Percentiles rank a stretch among this genome's conserved stretches.
phyloP scores from a whole-genome alignment of 2,329 filamentous ascomycete genomes.

The Cadophora sp. region DNA sequence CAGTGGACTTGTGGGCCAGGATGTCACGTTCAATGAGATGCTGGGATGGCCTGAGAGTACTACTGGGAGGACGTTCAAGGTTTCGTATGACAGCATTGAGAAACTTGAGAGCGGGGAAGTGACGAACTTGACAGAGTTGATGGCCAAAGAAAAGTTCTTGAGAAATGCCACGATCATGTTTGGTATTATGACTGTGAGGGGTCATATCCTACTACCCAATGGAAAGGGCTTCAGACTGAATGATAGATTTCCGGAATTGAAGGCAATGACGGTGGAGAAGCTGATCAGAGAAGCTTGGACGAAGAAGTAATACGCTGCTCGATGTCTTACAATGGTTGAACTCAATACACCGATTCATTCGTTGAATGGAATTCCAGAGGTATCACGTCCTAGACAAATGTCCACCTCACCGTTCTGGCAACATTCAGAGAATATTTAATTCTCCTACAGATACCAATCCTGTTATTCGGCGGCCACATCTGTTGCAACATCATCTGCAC shows the following conservation, averaged over 20 bases:
- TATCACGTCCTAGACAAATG: no score
- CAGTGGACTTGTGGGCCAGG: background rate
- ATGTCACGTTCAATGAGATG: slow-evolving; percentile 6
- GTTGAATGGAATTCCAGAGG: no score
- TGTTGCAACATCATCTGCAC: no score
- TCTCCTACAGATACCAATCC: no score
- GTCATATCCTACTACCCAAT: background rate
- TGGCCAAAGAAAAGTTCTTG: background rate
- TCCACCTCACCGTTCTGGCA: no score
- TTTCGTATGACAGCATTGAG: slow-evolving; percentile 4
- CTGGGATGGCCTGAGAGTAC: background rate
- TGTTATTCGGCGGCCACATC: no score
- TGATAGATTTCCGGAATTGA: slow-evolving; percentile 3
- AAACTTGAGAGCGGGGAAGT: background rate
- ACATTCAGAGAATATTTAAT: no score
- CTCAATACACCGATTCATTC: no score
- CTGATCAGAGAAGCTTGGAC: background rate
- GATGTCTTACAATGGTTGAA: background rate
- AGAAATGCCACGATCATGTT: slow-evolving; percentile 3
- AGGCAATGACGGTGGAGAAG: background rate
- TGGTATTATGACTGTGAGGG: slow-evolving; percentile 2
- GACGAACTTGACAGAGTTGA: background rate
- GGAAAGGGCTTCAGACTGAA: background rate
- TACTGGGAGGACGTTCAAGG: background rate
- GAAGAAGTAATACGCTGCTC: background rate